Conservation (phyloP, 371 early-diverging fungal species). For the Rhizomucor miehei region DNA sequence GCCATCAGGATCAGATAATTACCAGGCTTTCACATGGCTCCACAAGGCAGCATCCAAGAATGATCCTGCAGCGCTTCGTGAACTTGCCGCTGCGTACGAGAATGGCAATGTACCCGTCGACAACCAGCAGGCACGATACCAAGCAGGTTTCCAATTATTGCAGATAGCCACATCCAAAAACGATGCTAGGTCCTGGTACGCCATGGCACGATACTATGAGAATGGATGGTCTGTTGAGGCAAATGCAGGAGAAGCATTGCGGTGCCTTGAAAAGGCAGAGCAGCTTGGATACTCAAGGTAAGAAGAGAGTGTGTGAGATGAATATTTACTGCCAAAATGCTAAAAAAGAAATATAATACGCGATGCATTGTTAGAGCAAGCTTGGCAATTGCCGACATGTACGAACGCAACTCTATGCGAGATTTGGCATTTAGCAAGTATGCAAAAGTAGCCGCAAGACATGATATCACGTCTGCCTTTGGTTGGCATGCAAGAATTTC, state of each 20-base stretch:
- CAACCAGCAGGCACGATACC: slow-evolving; percentile 4
- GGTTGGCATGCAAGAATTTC: slow-evolving; percentile 17
- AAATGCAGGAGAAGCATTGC: slow-evolving; percentile 17
- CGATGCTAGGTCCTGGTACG: slow-evolving; percentile 15
- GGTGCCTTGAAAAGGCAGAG: slow-evolving; percentile 24
- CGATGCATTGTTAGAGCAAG: slow-evolving; percentile 20
- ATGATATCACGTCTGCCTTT: slow-evolving; percentile 7
- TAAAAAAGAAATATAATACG: no score
- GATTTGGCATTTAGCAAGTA: slow-evolving; percentile 14
- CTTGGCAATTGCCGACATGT: slow-evolving; percentile 14
- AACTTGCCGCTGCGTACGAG: slow-evolving; percentile 8
- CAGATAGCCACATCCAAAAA: slow-evolving; percentile 10
- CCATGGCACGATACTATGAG: slow-evolving; percentile 30
- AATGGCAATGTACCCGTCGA: slow-evolving; percentile 1
- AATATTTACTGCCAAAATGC: no score
- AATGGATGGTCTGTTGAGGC: slow-evolving; percentile 14
- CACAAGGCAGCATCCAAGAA: slow-evolving; percentile 6
- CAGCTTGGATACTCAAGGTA: slow-evolving; percentile 26
- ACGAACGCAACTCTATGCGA: slow-evolving; percentile 7
- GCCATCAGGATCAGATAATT: slow-evolving; percentile 1
- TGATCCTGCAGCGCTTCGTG: slow-evolving; percentile 6
- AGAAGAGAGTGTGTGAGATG: no score
- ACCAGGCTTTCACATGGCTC: slow-evolving; percentile 12
- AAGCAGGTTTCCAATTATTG: slow-evolving; percentile 9
- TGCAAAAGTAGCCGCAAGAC: slow-evolving; percentile 1